A percentile compares a stretch with the other conserved stretches of the same genome.
These are phyloP conservation scores for Rubroboletus pulcherrimus DNA, from an alignment of 768 basidiomycete species.

Conservation along the genomic window DNA sequence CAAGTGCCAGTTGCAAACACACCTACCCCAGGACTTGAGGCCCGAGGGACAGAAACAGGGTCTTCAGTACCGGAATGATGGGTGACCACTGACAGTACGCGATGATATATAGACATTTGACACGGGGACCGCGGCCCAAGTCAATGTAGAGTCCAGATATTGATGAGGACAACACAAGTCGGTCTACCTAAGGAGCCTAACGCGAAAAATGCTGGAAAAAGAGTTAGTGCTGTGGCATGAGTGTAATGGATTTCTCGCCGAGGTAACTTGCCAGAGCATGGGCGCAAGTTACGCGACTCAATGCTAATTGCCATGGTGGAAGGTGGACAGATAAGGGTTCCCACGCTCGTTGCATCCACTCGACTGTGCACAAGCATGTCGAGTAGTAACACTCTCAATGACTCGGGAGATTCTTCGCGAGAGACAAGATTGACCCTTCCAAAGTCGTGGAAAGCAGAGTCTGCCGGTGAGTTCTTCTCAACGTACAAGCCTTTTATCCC, in stretches of 20 bases:
- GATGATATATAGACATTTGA: neutral
- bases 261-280: neutral
- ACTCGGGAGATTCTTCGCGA: constrained; percentile 63
- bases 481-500: neutral
- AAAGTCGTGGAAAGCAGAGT: constrained; percentile 59
- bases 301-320: too few relatives aligned
- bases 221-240: neutral
- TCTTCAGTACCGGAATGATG: neutral
- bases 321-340: neutral
- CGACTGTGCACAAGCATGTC: constrained; percentile 27
- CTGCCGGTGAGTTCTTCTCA: constrained; percentile 36
- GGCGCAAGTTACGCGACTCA: too few relatives aligned
- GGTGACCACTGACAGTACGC: neutral
- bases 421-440: constrained; percentile 60
- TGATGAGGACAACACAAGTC: too few relatives aligned
- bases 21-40: neutral
- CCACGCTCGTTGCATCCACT: neutral
- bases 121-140: neutral
- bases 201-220: neutral
- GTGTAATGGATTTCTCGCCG: neutral
- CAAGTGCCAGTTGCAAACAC: neutral
- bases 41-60: neutral
- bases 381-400: constrained; percentile 34
- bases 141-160: neutral
- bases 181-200: neutral